phyloP scores from a whole-genome alignment of 148 eudicot species.

The Persicaria maculosa region DNA sequence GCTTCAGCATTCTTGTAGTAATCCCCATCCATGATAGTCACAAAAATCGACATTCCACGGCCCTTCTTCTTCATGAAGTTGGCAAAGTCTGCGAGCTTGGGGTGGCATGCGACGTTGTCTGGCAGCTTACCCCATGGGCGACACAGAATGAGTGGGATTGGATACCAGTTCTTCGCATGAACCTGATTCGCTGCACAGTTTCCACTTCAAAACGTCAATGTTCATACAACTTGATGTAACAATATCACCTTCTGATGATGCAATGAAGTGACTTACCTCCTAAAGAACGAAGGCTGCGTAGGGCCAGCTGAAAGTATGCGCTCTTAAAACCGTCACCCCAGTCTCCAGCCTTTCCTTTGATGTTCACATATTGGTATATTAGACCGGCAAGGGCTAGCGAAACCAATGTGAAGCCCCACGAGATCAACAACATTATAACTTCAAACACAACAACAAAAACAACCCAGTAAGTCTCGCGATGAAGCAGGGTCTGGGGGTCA shows the following conservation, averaged over 20 bases:
- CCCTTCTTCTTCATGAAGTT: constrained; percentile 98
- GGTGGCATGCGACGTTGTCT: constrained; percentile 95
- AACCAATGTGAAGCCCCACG: constrained; percentile 94
- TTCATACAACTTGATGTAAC: neutral
- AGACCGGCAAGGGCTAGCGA: constrained; percentile 92
- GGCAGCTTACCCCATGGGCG: constrained; percentile 99
- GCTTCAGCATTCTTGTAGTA: constrained; percentile 87
- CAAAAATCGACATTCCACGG: constrained; percentile 96
- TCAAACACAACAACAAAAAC: constrained; percentile 25
- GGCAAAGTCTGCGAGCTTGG: constrained; percentile 96
- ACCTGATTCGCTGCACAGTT: constrained; percentile 74
- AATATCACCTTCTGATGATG: neutral
- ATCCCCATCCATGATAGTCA: constrained; percentile 84
- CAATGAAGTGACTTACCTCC: constrained; percentile 52
- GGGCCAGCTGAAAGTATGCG: constrained; percentile 97
- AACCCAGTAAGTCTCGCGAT: no score
- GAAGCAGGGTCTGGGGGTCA: no score
- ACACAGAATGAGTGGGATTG: constrained; percentile 94
- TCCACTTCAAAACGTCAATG: neutral
- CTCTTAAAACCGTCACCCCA: constrained; percentile 99
- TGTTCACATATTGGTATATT: constrained; percentile 84
- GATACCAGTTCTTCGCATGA: constrained; percentile 99
- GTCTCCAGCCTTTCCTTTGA: constrained; percentile 97
- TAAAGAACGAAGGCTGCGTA: constrained; percentile 91
- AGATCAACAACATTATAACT: constrained; percentile 96